These are phyloP conservation scores for Metschnikowia sp. DNA, from an alignment of 805 yeast species.

Conservation along the genomic window DNA sequence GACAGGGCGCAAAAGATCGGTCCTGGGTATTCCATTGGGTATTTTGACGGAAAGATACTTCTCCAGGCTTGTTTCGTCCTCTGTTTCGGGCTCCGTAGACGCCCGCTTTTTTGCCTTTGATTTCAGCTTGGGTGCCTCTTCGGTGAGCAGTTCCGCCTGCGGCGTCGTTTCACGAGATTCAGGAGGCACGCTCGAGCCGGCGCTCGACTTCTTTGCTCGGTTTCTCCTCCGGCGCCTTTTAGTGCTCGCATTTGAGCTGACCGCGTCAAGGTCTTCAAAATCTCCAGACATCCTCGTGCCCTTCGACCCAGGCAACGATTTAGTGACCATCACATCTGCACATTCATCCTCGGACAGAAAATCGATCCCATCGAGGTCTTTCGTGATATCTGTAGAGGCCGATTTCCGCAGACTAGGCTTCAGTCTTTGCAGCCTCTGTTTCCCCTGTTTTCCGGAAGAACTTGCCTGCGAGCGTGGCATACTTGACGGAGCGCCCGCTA, in stretches of 20 bases:
- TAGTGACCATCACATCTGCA: not conserved
- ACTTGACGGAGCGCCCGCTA: too few species aligned
- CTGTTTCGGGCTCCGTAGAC: too few species aligned
- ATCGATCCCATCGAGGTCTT: conserved; percentile 25
- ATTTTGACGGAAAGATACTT: too few species aligned
- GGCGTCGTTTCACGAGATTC: too few species aligned
- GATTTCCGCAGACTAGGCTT: not conserved
- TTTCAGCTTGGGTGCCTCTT: too few species aligned
- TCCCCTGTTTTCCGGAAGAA: too few species aligned
- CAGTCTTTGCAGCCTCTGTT: not conserved
- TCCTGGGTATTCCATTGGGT: too few species aligned
- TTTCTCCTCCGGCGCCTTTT: conserved; percentile 2
- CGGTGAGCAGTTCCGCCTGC: too few species aligned
- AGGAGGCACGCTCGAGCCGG: not conserved
- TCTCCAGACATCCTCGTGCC: not conserved
- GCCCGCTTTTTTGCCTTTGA: too few species aligned
- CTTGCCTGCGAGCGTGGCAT: too few species aligned
- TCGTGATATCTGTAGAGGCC: conserved; percentile 21
- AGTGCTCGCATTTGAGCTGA: not conserved
- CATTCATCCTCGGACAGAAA: conserved; percentile 28
- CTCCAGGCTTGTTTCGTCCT: too few species aligned
- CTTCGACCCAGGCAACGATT: not conserved
- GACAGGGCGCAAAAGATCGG: too few species aligned
- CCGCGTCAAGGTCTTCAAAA: not conserved
- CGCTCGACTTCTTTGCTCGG: not conserved